Percentiles rank a stretch among this genome's conserved stretches.
Conservation (phyloP, 192 early-diverging fungal genomes). For the Rhizophagus clarus region DNA sequence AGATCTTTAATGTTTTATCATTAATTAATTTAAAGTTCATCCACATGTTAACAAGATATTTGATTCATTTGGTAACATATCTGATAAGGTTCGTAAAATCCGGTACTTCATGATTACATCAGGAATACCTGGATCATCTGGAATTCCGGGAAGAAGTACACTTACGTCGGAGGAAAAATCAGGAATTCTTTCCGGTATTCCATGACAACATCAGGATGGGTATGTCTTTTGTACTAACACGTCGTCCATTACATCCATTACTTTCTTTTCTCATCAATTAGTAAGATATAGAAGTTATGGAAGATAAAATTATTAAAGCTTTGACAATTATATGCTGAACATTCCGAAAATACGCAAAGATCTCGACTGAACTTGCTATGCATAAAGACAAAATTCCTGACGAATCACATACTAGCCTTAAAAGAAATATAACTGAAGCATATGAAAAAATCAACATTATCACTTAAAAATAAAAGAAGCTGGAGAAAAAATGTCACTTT, state of each 20-base stretch:
- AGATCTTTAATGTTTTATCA: neutral
- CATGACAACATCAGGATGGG: neutral
- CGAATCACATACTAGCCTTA: neutral
- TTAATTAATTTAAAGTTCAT: neutral
- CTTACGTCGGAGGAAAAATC: neutral
- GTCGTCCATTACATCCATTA: too few species aligned
- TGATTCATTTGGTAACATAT: neutral
- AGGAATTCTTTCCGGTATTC: neutral
- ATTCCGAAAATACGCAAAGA: slow-evolving; percentile 18
- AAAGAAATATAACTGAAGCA: slow-evolving; percentile 50
- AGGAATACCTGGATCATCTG: too few species aligned
- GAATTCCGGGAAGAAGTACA: slow-evolving; percentile 25
- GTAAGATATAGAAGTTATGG: slow-evolving; percentile 36
- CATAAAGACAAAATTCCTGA: slow-evolving; percentile 25
- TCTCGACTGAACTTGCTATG: slow-evolving; percentile 3
- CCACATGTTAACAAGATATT: neutral
- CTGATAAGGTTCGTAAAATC: neutral
- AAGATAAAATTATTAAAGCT: slow-evolving; percentile 52
- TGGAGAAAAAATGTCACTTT: slow-evolving; percentile 42
- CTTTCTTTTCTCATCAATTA: slow-evolving; percentile 28
- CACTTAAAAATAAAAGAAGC: slow-evolving; percentile 65
- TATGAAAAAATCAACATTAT: slow-evolving; percentile 65
- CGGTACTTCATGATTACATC: too few species aligned
- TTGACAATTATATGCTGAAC: slow-evolving; percentile 1
- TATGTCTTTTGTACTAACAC: neutral